Evolutionary conservation across 352 stramenopile genomes (phyloP), one percentile per base, ranked within the genome.

Genomic region (Pythium dissotocum): DNA sequence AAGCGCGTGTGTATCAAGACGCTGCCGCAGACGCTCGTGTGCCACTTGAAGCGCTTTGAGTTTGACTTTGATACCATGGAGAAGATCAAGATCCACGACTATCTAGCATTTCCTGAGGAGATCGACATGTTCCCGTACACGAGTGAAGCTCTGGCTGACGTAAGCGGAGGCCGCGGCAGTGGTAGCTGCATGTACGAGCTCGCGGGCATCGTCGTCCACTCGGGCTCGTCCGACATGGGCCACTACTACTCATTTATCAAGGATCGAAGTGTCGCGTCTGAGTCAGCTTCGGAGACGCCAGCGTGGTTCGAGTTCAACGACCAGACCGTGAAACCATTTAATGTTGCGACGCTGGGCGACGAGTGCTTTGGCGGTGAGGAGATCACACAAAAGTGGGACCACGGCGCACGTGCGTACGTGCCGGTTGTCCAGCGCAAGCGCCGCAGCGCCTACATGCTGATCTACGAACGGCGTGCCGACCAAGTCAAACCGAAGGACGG

Each of bases 221-320:
- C 85, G 0, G 94, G 95, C 1, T 98, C 90, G 21, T 83, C 89
- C 0, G 90, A 98, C 59, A 96, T 85, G 55, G 95, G 95, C 0
- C 95, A 98, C 79, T 98, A 98, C 69, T 98, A 98, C 70, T 97
- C 86, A 24, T 98, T 97, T 75, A 91, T 98, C 51, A 88, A 92
- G 32, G 90, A 98, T 49, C 77, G 88, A 36, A 49, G 73, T 8
- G 58, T 69, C 24, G 33, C 9, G 16, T 60, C 14, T 18, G 46
- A 53, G n/a, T 53, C 46, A 14, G 46, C 8, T 16, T 13, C 38
- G 0, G 49, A 64, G 32, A 35, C 28, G 13, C 26, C 30, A 33
- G 67, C 65, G 14, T 98, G 94, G 94, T 79, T 97, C 9, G 89
- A 97, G 63, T 98, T 98, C 72, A 98, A 98, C 69, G 94, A 98